These are phyloP conservation scores for Sporobolomyces phaffii DNA, from an alignment of 768 basidiomycete species.

Conservation along the genomic window DNA sequence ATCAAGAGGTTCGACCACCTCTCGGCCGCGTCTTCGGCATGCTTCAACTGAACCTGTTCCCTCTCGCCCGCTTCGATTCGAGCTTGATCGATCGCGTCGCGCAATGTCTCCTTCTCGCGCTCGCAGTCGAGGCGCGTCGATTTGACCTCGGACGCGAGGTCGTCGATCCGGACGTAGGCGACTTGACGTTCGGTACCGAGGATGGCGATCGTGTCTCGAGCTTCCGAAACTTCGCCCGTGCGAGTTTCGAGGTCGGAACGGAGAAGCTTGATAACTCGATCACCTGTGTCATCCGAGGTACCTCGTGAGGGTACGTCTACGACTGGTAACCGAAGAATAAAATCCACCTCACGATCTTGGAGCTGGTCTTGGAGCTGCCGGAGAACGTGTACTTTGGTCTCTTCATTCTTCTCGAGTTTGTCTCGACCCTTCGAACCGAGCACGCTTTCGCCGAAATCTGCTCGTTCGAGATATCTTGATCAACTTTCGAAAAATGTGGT, in stretches of 20 bases:
- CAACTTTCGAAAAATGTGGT: too few species aligned
- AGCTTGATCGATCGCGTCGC: background rate
- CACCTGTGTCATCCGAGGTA: conserved; percentile 12
- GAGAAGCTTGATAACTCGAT: conserved; percentile 14
- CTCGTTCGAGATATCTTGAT: too few species aligned
- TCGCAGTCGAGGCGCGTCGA: background rate
- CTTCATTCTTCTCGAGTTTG: conserved; percentile 5
- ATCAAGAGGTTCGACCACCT: too few species aligned
- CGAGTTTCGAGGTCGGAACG: conserved; percentile 16
- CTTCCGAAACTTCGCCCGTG: conserved; percentile 16
- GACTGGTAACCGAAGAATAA: too few species aligned
- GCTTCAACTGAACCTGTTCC: background rate
- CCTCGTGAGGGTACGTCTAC: background rate
- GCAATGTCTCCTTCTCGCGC: background rate
- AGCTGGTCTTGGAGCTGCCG: background rate
- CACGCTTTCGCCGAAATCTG: too few species aligned
- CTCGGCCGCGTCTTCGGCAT: too few species aligned
- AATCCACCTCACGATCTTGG: background rate
- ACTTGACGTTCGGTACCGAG: background rate
- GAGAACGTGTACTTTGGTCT: background rate
- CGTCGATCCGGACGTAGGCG: background rate
- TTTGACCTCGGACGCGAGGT: background rate
- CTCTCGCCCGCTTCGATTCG: background rate
- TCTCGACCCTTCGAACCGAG: too few species aligned
- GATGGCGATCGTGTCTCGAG: background rate